Evolutionary conservation across 495 filamentous ascomycete species (phyloP).

Genomic region (Neurospora africana): DNA sequence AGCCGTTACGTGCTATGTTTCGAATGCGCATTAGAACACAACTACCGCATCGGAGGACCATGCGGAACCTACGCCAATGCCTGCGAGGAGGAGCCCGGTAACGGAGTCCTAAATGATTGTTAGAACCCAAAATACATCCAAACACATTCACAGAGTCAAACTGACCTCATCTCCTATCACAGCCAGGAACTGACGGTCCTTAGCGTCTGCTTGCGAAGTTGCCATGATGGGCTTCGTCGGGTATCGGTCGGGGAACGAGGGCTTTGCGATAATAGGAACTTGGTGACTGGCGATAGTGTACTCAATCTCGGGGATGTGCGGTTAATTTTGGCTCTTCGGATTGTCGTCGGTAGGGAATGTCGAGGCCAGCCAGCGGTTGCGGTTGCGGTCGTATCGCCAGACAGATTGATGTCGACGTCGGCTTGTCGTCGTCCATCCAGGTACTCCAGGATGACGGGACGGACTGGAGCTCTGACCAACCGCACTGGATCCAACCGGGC

Average conservation of each 20-base stretch:
- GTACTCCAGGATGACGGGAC: not conserved
- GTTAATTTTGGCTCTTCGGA: not conserved
- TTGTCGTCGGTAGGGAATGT: not conserved
- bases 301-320: not conserved
- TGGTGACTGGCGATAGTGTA: not conserved
- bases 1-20: constrained; percentile 27
- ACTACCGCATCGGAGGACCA: not conserved
- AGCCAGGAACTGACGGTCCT: constrained; percentile 91
- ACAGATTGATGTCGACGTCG: not conserved
- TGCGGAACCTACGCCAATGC: constrained; percentile 66
- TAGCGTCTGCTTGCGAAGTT: constrained; percentile 48
- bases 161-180: constrained; percentile 95
- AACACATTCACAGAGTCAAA: not conserved
- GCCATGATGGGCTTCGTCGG: constrained; percentile 28
- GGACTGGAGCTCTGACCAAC: constrained; percentile 13
- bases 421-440: not conserved
- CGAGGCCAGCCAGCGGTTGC: not conserved
- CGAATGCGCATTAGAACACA: not conserved
- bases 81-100: constrained; percentile 86
- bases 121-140: constrained; percentile 21
- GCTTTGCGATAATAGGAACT: not conserved
- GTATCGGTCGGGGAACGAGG: not conserved
- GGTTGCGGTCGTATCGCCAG: not conserved
- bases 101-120: constrained; percentile 65
- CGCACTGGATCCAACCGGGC: not conserved